phyloP scores from a whole-genome alignment of 2,329 filamentous ascomycete genomes.

The Xylariaceae sp. region DNA sequence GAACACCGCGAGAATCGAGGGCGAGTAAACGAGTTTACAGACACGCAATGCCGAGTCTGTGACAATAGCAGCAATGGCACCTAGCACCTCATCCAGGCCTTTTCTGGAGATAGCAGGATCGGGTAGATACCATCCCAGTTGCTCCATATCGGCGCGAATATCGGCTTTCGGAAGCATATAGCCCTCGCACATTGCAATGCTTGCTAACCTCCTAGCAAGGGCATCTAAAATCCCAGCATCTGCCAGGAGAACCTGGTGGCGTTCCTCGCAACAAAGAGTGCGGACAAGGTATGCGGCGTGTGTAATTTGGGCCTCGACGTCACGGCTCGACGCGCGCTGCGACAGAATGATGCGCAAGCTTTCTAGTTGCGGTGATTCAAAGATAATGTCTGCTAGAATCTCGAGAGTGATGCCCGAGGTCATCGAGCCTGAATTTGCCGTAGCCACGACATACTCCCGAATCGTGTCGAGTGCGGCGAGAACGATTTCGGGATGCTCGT shows the following conservation, averaged over 20 bases:
- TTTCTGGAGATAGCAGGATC: constrained; percentile 53
- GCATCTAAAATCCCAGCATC: constrained; percentile 71
- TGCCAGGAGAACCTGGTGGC: constrained; percentile 65
- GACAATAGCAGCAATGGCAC: constrained; percentile 72
- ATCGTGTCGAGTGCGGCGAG: constrained; percentile 70
- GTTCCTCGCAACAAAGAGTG: constrained; percentile 60
- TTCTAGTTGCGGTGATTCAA: constrained; percentile 55
- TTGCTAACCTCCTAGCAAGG: constrained; percentile 67
- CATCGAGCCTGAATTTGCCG: constrained; percentile 47
- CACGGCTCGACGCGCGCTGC: constrained; percentile 47
- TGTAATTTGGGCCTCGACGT: constrained; percentile 56
- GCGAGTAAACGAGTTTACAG: constrained; percentile 63
- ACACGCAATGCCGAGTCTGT: constrained; percentile 74
- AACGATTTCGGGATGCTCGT: constrained; percentile 61
- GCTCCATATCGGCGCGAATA: constrained; percentile 47
- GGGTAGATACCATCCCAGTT: constrained; percentile 54
- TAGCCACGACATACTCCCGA: constrained; percentile 63
- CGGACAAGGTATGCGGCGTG: constrained; percentile 54
- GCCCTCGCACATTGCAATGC: constrained; percentile 62
- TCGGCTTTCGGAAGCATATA: constrained; percentile 64
- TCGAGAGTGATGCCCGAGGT: constrained; percentile 43
- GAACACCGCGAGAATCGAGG: constrained; percentile 64
- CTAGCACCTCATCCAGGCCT: constrained; percentile 64
- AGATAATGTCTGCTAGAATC: constrained; percentile 59
- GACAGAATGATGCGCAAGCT: constrained; percentile 62